Base-by-base conservation (phyloP, 1,284 basidiomycete species). In the Cryptococcus amylolentus region DNA sequence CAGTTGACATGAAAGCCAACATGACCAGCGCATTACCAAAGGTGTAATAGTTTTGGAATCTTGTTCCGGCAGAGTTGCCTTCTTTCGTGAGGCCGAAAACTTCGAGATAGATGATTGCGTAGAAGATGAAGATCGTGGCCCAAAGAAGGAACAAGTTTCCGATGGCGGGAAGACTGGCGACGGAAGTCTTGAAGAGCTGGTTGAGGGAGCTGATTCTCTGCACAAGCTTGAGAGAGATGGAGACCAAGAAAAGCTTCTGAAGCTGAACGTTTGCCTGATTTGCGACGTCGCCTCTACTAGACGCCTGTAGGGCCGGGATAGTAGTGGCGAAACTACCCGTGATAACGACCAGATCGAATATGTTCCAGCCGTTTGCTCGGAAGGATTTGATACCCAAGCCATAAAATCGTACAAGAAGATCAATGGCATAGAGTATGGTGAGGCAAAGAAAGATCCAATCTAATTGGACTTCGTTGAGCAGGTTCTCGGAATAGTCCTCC, bases 181-280 rank as follows among this genome's bases (percentile, higher is more conserved):
- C 83, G 1, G 91, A 90, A 7, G 93, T 97, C 78, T 97, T 97
- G 84, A 98, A 98, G 18, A 98, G 81, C 77, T 96, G 91, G 69
- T 98, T 98, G 57, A 98, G 81, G 61, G 85, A 86, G 68, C 92
- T 88, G 59, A 87, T 88, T 51, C 89, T 84, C 72, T 97, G 91
- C 1, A 97, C 90, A 23, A 98, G 83, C 78, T 98, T 98, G 81
- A 98, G 88, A 0, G 91, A 87, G 51, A 97, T 89, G 62, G 87
- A 87, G 61, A 95, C 91, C 45, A 98, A 81, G 78, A 98, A 98
- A 12, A 98, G 81, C 78, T 97, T 98, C 72, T 97, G 91, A 0
- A 97, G 80, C 69, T 97, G 91, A 5, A 75, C 64, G 41, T 73
- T 76, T 20, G 64, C 70, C 31, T 71, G 63, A 46, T 62, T 69